A percentile compares a stretch with the other conserved stretches of the same genome.
phyloP scores from a whole-genome alignment of 257 asterid species.

The Paulownia fortunei region DNA sequence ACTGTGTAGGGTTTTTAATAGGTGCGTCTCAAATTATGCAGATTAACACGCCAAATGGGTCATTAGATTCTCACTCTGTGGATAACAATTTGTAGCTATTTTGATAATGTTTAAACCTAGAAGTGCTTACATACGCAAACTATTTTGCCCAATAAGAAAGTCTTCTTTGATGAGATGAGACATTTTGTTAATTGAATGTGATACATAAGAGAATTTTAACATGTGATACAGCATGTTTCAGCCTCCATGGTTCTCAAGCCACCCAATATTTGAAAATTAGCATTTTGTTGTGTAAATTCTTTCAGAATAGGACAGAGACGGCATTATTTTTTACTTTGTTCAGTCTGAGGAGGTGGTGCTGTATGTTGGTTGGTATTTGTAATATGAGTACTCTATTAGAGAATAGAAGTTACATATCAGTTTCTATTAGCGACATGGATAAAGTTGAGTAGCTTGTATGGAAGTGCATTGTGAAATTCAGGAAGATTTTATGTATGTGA shows the following conservation, averaged over 20 bases:
- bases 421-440: not conserved
- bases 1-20: not conserved
- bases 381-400: not conserved
- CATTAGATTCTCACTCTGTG: not conserved
- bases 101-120: not conserved
- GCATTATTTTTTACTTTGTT: too few relatives aligned
- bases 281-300: too few relatives aligned
- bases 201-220: not conserved
- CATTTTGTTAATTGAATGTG: not conserved
- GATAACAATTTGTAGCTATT: not conserved
- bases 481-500: not conserved
- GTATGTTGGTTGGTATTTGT: not conserved
- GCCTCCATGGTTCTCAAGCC: not conserved
- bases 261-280: not conserved
- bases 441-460: not conserved
- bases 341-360: not conserved
- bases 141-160: not conserved
- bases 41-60: not conserved
- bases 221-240: not conserved
- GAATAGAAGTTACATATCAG: not conserved
- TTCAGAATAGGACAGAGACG: too few relatives aligned
- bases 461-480: not conserved
- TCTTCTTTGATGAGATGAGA: not conserved
- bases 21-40: too few relatives aligned
- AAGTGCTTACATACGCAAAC: not conserved